Base-by-base conservation (phyloP, 305 asterid species). In the Striga hermonthica region DNA sequence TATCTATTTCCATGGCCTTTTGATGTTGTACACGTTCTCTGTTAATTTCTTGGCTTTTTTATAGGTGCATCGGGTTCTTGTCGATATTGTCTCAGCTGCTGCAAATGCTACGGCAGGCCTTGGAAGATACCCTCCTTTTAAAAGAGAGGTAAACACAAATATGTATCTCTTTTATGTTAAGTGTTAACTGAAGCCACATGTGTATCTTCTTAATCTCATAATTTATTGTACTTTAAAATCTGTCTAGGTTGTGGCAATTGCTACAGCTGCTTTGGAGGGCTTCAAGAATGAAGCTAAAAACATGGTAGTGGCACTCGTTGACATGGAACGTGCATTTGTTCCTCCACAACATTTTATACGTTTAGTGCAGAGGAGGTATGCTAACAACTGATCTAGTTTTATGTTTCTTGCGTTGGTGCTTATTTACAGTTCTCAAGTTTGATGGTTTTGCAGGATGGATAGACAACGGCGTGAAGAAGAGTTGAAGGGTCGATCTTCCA, bases 321-420 rank as follows among this genome's bases (percentile, higher is more conserved):
- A 94, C 87, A 94, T 94, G 99, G 98, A 94, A 79, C 86, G 97
- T 49, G 99, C 94, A 40, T 94, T 88, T 83, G 99, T 94, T 57
- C 99, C 99, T 66, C 97, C 99, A 1, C 99, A 94, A 73, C 99
- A 94, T 76, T 94, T 94, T 64, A 94, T 94, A 69, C 98, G 97
- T 67, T 80, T 94, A 77, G 96, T 94, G 75, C 99, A 91, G 80
- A 85, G 98, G 76, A 79, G 97, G 98, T 94, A 82, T 66, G 88
- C 48, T 64, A 49, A 61, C 54, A 72, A 57, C 34, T 48, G 45
- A 14, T 58, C 31, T 53, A 35, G 47, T 55, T 67, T 56, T 41
- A 48, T 15, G 31, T 38, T 53, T 53, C 59, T 28, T 54, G 59
- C 12, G 6, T 53, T 53, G 11, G 8, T 53, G 37, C 10, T 28